Evolutionary conservation across 306 rosid species (phyloP).

Genomic region (Malus orientalis): DNA sequence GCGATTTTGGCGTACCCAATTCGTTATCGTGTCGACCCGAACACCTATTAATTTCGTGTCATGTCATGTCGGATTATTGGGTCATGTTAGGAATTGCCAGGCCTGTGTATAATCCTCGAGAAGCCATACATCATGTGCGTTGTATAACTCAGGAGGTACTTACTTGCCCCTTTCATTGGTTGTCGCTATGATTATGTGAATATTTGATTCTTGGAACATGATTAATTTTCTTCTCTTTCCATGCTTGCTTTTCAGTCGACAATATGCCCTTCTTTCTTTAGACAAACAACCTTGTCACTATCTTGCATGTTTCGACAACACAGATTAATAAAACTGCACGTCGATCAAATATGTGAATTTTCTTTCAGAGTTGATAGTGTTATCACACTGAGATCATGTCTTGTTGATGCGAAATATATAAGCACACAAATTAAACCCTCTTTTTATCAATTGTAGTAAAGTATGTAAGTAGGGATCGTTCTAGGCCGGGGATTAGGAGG

Average conservation of each 20-base stretch:
- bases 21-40: too few species aligned
- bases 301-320: not conserved
- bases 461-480: too few species aligned
- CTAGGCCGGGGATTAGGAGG: too few species aligned
- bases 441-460: too few species aligned
- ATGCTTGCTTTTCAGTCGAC: not conserved
- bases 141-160: constrained; percentile 34
- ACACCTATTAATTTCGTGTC: too few species aligned
- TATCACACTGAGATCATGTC: not conserved
- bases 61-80: too few species aligned
- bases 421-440: too few species aligned
- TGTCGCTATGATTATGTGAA: constrained; percentile 4
- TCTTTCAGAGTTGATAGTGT: not conserved
- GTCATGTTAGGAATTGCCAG: too few species aligned
- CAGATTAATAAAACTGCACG: not conserved
- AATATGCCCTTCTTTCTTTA: not conserved
- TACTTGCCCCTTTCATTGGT: not conserved
- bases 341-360: not conserved
- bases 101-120: too few species aligned
- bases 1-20: too few species aligned
- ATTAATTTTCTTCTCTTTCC: not conserved
- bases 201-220: not conserved
- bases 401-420: not conserved
- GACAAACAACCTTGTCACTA: not conserved
- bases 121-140: constrained; percentile 3